A percentile compares a stretch with the other conserved stretches of the same genome.
These are phyloP conservation scores for Cryptosporidium meleagridis DNA, from an alignment of 169 alveolate species.

Conservation along the genomic window DNA sequence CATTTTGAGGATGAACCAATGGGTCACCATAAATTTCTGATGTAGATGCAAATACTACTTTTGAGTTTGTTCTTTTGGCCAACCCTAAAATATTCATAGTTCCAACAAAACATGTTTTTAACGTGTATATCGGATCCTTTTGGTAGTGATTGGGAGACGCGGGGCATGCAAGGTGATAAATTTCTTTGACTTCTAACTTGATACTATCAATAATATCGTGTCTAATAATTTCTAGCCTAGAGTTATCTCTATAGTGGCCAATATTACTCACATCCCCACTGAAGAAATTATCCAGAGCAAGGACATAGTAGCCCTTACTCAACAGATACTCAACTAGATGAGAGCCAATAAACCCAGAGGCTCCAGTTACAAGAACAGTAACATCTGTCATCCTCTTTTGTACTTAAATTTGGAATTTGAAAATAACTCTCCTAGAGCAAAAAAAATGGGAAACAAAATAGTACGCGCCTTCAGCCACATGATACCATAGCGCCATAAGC, in stretches of 20 bases:
- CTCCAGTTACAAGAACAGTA: conserved; percentile 82
- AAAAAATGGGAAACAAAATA: neutral
- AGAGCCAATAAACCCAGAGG: conserved; percentile 84
- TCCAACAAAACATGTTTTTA: conserved; percentile 82
- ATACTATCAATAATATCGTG: conserved; percentile 79
- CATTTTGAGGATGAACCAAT: conserved; percentile 82
- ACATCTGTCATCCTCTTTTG: neutral
- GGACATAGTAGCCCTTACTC: conserved; percentile 80
- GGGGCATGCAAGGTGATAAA: conserved; percentile 84
- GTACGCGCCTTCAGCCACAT: neutral
- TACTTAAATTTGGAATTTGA: neutral
- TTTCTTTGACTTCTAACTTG: conserved; percentile 80
- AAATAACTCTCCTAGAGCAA: neutral
- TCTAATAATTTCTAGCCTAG: conserved; percentile 79
- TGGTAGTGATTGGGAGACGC: conserved; percentile 85
- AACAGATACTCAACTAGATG: conserved; percentile 79
- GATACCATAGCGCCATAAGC: conserved; percentile 27
- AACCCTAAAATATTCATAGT: conserved; percentile 80
- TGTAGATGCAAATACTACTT: conserved; percentile 81
- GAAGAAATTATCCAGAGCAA: conserved; percentile 80
- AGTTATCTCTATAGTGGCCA: conserved; percentile 75
- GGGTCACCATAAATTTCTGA: conserved; percentile 86
- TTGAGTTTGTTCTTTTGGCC: conserved; percentile 80
- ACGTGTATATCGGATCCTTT: conserved; percentile 79
- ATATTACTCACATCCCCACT: conserved; percentile 79